phyloP scores from a whole-genome alignment of 2,329 filamentous ascomycete genomes.

The Nemania diffusa region DNA sequence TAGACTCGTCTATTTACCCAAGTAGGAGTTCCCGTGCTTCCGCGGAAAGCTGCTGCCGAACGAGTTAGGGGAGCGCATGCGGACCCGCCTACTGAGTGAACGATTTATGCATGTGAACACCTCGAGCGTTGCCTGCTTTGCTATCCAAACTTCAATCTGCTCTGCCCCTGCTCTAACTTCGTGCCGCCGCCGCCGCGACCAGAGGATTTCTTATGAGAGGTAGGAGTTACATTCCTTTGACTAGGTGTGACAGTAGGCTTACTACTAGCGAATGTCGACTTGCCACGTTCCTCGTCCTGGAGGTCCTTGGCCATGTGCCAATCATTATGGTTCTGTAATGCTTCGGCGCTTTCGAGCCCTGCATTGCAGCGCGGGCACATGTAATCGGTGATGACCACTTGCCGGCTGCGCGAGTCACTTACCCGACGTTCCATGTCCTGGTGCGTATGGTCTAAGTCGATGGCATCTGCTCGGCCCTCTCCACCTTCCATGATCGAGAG shows the following conservation, averaged over 20 bases:
- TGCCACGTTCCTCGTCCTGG: constrained; percentile 70
- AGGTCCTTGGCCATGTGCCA: constrained; percentile 95
- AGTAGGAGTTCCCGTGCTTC: constrained; percentile 3
- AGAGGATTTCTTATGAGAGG: constrained; percentile 53
- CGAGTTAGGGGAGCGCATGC: constrained; percentile 14
- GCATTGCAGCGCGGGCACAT: constrained; percentile 74
- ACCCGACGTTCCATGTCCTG: constrained; percentile 39
- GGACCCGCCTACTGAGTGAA: constrained; percentile 15
- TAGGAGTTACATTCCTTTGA: constrained; percentile 51
- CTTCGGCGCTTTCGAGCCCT: constrained; percentile 66
- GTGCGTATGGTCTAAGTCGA: constrained; percentile 33
- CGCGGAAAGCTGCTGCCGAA: constrained; percentile 12
- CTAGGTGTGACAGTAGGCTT: constrained; percentile 49
- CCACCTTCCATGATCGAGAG: constrained; percentile 48
- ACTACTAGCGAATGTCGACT: constrained; percentile 55
- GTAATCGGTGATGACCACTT: constrained; percentile 53
- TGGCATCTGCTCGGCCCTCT: constrained; percentile 39
- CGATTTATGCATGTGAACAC: constrained; percentile 35
- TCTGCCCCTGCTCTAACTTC: constrained; percentile 68
- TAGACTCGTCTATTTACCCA: constrained; percentile 15
- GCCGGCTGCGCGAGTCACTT: constrained; percentile 46
- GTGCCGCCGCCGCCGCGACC: constrained; percentile 44
- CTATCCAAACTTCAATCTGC: constrained; percentile 68
- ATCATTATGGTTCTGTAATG: constrained; percentile 81
- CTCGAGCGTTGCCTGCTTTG: constrained; percentile 39